Base-by-base conservation (phyloP, 176 grass and related monocot genomes). In the Leersia perrieri region DNA sequence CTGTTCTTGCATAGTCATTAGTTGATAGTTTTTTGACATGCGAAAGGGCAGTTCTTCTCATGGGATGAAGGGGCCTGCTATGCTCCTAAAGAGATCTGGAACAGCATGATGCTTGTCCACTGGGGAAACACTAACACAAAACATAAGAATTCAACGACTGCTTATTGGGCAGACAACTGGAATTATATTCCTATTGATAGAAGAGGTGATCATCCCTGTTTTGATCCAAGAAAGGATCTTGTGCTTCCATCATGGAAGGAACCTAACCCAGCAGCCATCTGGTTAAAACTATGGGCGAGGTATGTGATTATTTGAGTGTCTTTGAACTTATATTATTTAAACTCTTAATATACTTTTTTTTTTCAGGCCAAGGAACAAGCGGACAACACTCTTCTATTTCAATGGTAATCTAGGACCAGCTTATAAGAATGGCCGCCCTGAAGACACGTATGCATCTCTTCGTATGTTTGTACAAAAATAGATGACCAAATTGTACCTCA, bases 41-140 rank as follows among this genome's bases (percentile, higher is more conserved):
- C 34, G 33, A 78, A 66, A 81, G 55, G 70, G 61, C 90, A 95
- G 96, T 93, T 95, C 49, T 98, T 95, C 88, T 95, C 96, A 64
- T 98, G 92, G 96, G 96, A 98, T 81, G 96, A 98, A 98, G 96
- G 88, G 80, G 96, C 96, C 55, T 98, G 92, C 84, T 98, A 87
- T 92, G 90, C 96, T 83, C 96, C 96, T 60, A 93, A 79, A 89
- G 92, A 98, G 70, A 98, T 98, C 66, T 95, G 96, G 96, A 89
- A 92, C 20, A 93, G 88, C 84, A 98, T 93, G 86, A 95, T 98
- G 92, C 87, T 98, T 64, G 90, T 95, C 73, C 96, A 98, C 62
- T 98, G 96, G 96, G 96, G 96, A 51, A 98, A 98, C 84, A 94
- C 96, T 45, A 95, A 98, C 70, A 83, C 86, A 47, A 98, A 93